phyloP scores from a whole-genome alignment of 352 stramenopile genomes.

The Globisporangium paroecandrum region DNA sequence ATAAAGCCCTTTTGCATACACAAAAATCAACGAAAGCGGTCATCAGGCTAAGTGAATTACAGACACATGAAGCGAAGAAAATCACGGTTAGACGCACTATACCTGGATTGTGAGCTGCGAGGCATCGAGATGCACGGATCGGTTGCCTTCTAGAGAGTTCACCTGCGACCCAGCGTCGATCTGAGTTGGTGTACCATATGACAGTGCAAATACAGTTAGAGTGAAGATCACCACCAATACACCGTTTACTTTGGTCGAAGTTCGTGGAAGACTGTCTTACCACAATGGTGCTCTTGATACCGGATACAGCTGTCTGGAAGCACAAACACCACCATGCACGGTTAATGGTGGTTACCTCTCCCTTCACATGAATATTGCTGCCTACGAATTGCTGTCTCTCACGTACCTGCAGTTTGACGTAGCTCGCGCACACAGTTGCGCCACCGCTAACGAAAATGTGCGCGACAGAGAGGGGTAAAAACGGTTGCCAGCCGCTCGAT shows the following conservation, averaged over 20 bases:
- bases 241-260: too few species aligned
- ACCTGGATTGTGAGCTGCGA: slow-evolving; percentile 52
- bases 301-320: slow-evolving; percentile 31
- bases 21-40: not conserved
- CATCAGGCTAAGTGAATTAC: not conserved
- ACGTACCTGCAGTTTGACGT: slow-evolving; percentile 52
- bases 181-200: slow-evolving; percentile 11
- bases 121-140: slow-evolving; percentile 29
- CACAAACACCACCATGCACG: not conserved
- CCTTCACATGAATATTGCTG: not conserved
- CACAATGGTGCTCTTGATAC: slow-evolving; percentile 43
- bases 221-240: too few species aligned
- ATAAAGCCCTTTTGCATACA: slow-evolving; percentile 34
- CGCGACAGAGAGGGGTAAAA: slow-evolving; percentile 50
- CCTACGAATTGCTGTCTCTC: not conserved
- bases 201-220: too few species aligned
- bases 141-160: slow-evolving; percentile 34
- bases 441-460: slow-evolving; percentile 72
- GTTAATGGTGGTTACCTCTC: not conserved
- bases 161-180: slow-evolving; percentile 52
- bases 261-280: slow-evolving; percentile 19
- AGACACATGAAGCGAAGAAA: not conserved
- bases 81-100: not conserved
- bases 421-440: slow-evolving; percentile 50
- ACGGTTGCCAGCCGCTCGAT: slow-evolving; percentile 32